Evolutionary conservation across 257 asterid species (phyloP), one percentile per base, ranked within the genome.

Genomic region (Nicotiana noctiflora): DNA sequence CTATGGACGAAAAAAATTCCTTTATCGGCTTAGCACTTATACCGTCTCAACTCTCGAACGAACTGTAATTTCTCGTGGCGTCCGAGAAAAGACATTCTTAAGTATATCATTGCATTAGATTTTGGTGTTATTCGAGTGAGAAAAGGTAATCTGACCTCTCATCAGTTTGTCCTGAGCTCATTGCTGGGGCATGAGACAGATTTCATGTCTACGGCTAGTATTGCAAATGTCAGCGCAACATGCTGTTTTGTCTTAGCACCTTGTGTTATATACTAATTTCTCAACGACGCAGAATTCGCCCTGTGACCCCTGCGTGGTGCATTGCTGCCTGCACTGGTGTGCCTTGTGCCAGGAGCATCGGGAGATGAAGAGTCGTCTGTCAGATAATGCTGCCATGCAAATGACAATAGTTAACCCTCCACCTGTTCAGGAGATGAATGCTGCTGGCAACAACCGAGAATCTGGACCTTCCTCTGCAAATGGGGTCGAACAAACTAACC

Each of bases 311-410:
- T 95, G 99, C 89, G 6, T 91, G 95, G 98, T 88, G 40, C 97
- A 95, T 86, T 95, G 98, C 90, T 95, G 99, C 90, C 63, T 90
- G 91, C 99, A 93, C 85, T 93, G 97, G 94, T 93, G 99, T 84
- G 99, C 99, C 17, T 62, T 95, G 89, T 95, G 99, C 89, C 99
- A 95, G 86, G 99, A 95, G 89, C 99, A 95, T 86, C 83, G 99
- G 85, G 99, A 95, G 89, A 93, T 92, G 99, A 93, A 92, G 84
- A 87, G 85, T 19, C 98, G 93, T 59, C 87, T 95, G 5, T 85
- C 94, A 5, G 99, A 95, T 15, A 94, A 91, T 51, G 60, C 80
- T 11, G 87, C 65, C 29, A 81, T 80, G 89, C 98, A 94, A 34
- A 93, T 92, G 99, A 90, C 99, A 25, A 84, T 95, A 4, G 97